Evolutionary conservation across 768 basidiomycete genomes (phyloP).

Genomic region (Tulasnella sp.): DNA sequence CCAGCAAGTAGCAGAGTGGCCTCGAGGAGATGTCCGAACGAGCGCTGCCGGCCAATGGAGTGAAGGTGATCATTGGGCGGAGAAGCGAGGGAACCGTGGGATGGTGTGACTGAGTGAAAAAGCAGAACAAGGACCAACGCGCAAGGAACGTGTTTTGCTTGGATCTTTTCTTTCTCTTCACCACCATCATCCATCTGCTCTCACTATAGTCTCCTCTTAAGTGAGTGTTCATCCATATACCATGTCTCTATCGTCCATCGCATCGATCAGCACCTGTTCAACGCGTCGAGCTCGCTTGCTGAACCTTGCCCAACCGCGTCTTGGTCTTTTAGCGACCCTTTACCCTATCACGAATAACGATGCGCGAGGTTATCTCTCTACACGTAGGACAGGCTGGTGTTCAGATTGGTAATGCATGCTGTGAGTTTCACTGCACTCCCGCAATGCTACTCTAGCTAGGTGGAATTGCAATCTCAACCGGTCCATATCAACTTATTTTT

Average conservation of each 20-base stretch:
- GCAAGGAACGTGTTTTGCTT: constrained; percentile 13
- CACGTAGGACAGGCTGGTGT: constrained; percentile 97
- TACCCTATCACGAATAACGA: constrained; percentile 20
- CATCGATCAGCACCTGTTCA: not conserved
- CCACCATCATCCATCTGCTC: not conserved
- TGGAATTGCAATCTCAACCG: constrained; percentile 28
- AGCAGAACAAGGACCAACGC: constrained; percentile 2
- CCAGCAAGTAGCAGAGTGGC: constrained; percentile 68
- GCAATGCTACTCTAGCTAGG: not conserved
- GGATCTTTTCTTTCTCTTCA: constrained; percentile 2
- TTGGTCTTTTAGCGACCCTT: constrained; percentile 12
- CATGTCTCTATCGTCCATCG: not conserved
- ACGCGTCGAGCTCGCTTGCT: not conserved
- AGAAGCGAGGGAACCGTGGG: constrained; percentile 7
- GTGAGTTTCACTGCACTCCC: constrained; percentile 37
- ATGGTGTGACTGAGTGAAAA: constrained; percentile 8
- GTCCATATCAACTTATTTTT: constrained; percentile 19
- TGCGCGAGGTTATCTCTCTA: constrained; percentile 78
- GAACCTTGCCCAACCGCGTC: constrained; percentile 2
- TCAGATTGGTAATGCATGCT: constrained; percentile 86
- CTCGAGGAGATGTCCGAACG: constrained; percentile 31
- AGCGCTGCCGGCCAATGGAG: constrained; percentile 77
- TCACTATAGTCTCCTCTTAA: constrained; percentile 8
- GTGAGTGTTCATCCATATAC: constrained; percentile 9
- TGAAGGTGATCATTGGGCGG: constrained; percentile 79